Conservation (phyloP, 2,329 filamentous ascomycete genomes). For the Cadophora sp. region DNA sequence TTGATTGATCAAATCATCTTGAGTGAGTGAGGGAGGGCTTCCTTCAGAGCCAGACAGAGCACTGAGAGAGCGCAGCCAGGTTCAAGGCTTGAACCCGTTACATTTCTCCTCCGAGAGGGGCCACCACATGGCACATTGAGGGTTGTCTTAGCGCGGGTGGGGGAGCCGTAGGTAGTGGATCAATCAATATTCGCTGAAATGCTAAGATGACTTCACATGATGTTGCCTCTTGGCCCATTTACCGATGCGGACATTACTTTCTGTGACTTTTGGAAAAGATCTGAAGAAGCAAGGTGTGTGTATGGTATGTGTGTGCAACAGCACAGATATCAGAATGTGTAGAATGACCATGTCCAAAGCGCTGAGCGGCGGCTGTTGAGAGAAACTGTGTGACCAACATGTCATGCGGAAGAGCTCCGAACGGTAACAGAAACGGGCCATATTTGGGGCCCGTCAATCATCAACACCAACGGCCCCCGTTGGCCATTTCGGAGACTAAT, state of each 20-base stretch:
- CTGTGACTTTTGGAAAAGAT: neutral
- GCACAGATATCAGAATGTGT: neutral
- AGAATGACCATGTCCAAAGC: neutral
- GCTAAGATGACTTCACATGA: constrained; percentile 16
- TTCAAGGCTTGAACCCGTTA: constrained; percentile 15
- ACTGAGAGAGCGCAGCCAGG: no score
- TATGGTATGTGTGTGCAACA: neutral
- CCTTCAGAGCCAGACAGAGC: neutral
- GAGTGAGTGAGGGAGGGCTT: no score
- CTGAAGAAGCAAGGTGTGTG: neutral
- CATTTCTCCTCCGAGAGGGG: neutral
- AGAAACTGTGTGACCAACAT: constrained; percentile 12
- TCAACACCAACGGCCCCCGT: constrained; percentile 6
- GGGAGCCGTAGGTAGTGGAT: constrained; percentile 13
- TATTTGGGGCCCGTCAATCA: constrained; percentile 6
- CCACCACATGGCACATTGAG: constrained; percentile 18
- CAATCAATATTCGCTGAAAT: constrained; percentile 1
- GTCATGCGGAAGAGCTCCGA: constrained; percentile 24
- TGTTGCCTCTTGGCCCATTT: neutral
- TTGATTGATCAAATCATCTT: constrained; percentile 17
- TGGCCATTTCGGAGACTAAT: neutral
- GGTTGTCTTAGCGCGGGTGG: constrained; percentile 3
- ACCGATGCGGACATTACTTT: no score
- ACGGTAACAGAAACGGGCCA: constrained; percentile 21
- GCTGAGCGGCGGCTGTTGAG: constrained; percentile 12